Evolutionary conservation across 2,329 filamentous ascomycete genomes (phyloP).

Genomic region (Alternaria atra): DNA sequence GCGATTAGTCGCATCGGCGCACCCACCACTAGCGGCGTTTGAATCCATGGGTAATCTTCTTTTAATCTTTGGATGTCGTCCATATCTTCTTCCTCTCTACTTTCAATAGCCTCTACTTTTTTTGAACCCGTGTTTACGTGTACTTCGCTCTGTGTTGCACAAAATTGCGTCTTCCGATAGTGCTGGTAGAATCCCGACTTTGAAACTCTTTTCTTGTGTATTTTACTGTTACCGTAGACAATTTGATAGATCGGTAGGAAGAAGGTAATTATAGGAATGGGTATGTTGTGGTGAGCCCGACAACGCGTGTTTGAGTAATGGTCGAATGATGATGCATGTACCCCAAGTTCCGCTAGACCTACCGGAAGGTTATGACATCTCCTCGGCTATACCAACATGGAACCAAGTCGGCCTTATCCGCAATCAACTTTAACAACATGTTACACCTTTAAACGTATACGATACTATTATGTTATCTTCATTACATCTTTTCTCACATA

Average conservation of each 20-base stretch:
- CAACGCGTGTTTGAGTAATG: not conserved
- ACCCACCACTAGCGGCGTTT: slow-evolving; percentile 65
- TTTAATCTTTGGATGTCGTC: slow-evolving; percentile 30
- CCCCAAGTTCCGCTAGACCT: not conserved
- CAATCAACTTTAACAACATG: not conserved
- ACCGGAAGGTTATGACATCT: not conserved
- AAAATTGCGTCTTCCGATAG: not conserved
- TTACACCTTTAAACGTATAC: not conserved
- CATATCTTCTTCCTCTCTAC: slow-evolving; percentile 6
- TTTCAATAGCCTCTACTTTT: not conserved
- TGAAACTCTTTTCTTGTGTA: not conserved
- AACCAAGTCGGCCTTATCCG: not conserved
- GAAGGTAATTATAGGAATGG: not conserved
- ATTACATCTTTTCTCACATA: not conserved
- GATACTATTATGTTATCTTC: not conserved
- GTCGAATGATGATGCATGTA: not conserved
- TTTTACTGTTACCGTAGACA: not conserved
- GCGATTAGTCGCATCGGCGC: slow-evolving; percentile 76
- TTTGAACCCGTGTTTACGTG: not conserved
- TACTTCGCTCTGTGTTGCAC: not conserved
- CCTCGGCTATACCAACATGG: not conserved
- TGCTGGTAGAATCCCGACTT: not conserved
- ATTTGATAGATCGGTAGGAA: not conserved
- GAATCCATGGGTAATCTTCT: slow-evolving; percentile 66
- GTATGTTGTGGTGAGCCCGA: not conserved